Evolutionary conservation across 306 rosid species (phyloP).

Genomic region (Cucumis cinereus): DNA sequence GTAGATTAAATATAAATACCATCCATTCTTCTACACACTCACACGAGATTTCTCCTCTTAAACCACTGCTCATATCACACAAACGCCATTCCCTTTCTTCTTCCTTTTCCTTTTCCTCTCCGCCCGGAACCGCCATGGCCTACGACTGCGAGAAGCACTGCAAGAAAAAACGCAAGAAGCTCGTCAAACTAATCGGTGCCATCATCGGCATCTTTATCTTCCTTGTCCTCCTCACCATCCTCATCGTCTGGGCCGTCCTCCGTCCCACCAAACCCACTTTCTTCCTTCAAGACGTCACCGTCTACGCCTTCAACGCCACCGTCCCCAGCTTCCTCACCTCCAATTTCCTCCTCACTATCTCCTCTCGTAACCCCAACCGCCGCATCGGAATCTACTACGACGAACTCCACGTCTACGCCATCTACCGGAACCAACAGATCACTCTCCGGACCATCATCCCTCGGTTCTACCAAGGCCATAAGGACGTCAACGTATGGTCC

Average conservation of each 20-base stretch:
- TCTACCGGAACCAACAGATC: slow-evolving; percentile 58
- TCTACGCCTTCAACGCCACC: slow-evolving; percentile 72
- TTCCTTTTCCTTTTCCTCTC: not conserved
- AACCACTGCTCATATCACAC: not conserved
- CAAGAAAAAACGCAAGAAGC: not conserved
- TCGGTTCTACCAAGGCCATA: slow-evolving; percentile 74
- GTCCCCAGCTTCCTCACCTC: slow-evolving; percentile 55
- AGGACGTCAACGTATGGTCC: slow-evolving; percentile 70
- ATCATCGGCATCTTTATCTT: slow-evolving; percentile 33
- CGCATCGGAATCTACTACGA: slow-evolving; percentile 83
- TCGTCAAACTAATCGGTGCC: slow-evolving; percentile 15
- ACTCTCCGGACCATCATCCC: slow-evolving; percentile 58
- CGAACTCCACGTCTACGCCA: slow-evolving; percentile 48
- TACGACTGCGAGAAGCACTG: slow-evolving; percentile 51
- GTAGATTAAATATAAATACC: slow-evolving; percentile 1
- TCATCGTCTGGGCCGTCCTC: slow-evolving; percentile 62
- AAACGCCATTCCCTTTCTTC: not conserved
- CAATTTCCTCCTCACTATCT: slow-evolving; percentile 55
- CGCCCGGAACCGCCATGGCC: slow-evolving; percentile 18
- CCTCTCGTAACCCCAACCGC: slow-evolving; percentile 72
- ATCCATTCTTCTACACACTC: not conserved
- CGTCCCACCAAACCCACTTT: slow-evolving; percentile 68
- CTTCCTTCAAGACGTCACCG: slow-evolving; percentile 75
- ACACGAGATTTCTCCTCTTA: not conserved
- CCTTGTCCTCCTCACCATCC: slow-evolving; percentile 40